Conservation (phyloP, 805 yeast genomes). For the Metschnikowia borealis region DNA sequence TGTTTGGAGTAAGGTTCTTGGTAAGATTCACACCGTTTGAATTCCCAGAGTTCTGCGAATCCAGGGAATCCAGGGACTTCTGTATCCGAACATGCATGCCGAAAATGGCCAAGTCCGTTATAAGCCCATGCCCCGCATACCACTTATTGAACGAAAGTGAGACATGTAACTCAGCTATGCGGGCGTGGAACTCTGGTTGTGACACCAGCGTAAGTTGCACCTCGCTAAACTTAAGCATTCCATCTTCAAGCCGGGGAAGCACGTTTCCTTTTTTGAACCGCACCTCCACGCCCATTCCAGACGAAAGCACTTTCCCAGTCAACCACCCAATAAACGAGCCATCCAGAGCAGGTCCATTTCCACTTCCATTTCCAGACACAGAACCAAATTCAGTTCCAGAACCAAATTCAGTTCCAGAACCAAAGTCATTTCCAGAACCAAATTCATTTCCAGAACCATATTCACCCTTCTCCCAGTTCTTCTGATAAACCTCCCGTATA, state of each 20-base stretch:
- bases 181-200: conserved; percentile 26
- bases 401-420: neutral
- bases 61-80: neutral
- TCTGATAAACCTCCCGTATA: too few relatives aligned
- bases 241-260: conserved; percentile 46
- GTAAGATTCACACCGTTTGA: too few relatives aligned
- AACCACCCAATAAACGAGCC: conserved; percentile 29
- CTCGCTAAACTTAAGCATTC: conserved; percentile 45
- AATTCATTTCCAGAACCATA: neutral
- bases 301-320: conserved; percentile 34
- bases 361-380: neutral
- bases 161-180: conserved; percentile 40
- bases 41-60: neutral
- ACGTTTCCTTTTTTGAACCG: conserved; percentile 36
- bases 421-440: neutral
- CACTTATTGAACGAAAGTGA: conserved; percentile 50
- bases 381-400: too few relatives aligned
- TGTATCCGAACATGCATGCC: conserved; percentile 42
- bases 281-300: conserved; percentile 36
- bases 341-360: neutral
- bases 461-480: too few relatives aligned
- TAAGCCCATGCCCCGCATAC: conserved; percentile 52
- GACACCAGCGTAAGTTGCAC: conserved; percentile 18
- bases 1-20: too few relatives aligned
- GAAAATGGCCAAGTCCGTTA: conserved; percentile 44